Evolutionary conservation across 225 moss, liverwort and hornwort genomes (phyloP), one percentile per base, ranked within the genome.

Genomic region (Anthoceros angustus): DNA sequence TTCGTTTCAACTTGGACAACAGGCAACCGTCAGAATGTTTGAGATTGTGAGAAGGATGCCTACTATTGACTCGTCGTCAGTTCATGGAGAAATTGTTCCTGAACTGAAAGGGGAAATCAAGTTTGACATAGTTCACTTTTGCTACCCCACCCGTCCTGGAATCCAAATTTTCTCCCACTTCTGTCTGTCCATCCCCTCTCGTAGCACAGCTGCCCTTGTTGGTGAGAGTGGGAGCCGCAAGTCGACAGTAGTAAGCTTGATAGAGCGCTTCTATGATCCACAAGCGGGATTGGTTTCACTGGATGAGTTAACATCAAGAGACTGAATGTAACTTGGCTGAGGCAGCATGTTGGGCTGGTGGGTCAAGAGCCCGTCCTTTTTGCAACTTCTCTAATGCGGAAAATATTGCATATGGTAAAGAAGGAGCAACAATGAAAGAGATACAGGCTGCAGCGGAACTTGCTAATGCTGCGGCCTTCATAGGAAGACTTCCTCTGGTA

Each of bases 201-300:
- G 91, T 55, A 82, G 84, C 1, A 95, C 91, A 61, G 88, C 88
- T 6, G 95, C 95, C 55, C 73, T 95, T 20, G 95, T 91, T 38
- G 95, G 95, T 40, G 95, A 90, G 73, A 91, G 88, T 66, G 95
- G 95, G 42, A 80, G 82, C 71, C 91, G 95, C n/a, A 95, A 95
- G 67, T 91, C 91, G 43, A 95, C 95, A 26, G 91, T 95, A n/a
- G 85, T 91, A 62, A 82, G 83, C 62, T 79, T 95, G 16, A 82
- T 95, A 70, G 91, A 95, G 79, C 80, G 95, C 45, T 95, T 91
- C 48, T 95, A 95, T 70, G 91, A 95, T 71, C 91, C 95, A 5
- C 70, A 83, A 69, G 62, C 68, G 42, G 95, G 95, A 14, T 75
- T 79, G 72, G 88, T 95, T 63, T 74, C 91, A 12, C 68, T 95